Conservation (phyloP, 2,329 filamentous ascomycete genomes). For the Albophoma yamanashiensis region DNA sequence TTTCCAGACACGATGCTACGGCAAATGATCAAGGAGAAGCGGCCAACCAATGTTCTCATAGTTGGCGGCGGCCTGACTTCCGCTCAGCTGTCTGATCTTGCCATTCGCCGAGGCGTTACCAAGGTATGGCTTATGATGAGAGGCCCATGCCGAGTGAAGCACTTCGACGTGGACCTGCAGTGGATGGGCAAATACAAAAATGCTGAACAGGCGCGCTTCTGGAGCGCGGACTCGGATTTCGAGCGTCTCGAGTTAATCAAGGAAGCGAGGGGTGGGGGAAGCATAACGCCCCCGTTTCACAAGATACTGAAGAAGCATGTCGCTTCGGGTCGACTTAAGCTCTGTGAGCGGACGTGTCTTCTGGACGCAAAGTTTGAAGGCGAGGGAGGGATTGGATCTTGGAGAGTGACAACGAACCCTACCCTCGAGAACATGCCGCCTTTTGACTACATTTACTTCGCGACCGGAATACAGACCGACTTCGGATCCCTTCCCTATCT, state of each 20-base stretch:
- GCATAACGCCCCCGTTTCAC: slow-evolving; percentile 57
- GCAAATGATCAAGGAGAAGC: slow-evolving; percentile 36
- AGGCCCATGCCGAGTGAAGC: slow-evolving; percentile 49
- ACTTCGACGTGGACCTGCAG: slow-evolving; percentile 64
- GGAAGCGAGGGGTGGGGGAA: slow-evolving; percentile 62
- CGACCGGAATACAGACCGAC: slow-evolving; percentile 60
- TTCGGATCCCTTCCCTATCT: slow-evolving; percentile 51
- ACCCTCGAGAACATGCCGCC: slow-evolving; percentile 39
- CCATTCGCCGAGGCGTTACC: slow-evolving; percentile 50
- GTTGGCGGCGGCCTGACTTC: slow-evolving; percentile 69
- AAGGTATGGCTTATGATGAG: slow-evolving; percentile 65
- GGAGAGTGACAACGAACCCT: slow-evolving; percentile 40
- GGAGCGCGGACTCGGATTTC: slow-evolving; percentile 61
- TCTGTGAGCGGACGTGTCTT: slow-evolving; percentile 50
- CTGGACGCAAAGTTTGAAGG: slow-evolving; percentile 38
- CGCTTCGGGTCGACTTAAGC: slow-evolving; percentile 35
- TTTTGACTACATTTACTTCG: slow-evolving; percentile 63
- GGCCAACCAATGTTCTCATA: slow-evolving; percentile 54
- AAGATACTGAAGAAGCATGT: slow-evolving; percentile 56
- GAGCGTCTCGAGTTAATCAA: slow-evolving; percentile 57
- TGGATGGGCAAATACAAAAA: slow-evolving; percentile 83
- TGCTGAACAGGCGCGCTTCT: slow-evolving; percentile 65
- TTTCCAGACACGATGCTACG: slow-evolving; percentile 45
- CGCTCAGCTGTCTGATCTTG: slow-evolving; percentile 60
- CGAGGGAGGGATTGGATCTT: slow-evolving; percentile 19